These are phyloP conservation scores for Jamesozyma jinghongensis DNA, from an alignment of 805 yeast species.

Conservation along the genomic window DNA sequence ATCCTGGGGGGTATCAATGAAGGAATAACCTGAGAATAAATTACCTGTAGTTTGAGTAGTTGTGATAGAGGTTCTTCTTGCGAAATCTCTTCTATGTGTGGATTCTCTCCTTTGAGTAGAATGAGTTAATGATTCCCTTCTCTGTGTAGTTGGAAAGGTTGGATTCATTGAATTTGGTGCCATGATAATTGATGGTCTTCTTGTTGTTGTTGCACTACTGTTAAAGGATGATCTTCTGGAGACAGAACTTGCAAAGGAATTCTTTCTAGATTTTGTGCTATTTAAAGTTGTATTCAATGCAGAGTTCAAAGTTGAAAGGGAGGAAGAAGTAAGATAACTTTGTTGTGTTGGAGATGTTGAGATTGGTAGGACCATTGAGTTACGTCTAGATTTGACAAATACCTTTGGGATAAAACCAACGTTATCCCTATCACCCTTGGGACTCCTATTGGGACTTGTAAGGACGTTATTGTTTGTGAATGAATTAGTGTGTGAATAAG, in stretches of 20 bases:
- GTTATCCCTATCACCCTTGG: constrained; percentile 21
- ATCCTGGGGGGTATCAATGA: constrained; percentile 14
- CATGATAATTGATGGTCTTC: constrained; percentile 23
- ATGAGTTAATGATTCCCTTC: constrained; percentile 22
- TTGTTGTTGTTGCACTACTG: constrained; percentile 18
- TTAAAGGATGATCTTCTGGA: constrained; percentile 28
- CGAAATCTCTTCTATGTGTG: no score
- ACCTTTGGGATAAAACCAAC: constrained; percentile 30
- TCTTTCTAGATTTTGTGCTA: constrained; percentile 25
- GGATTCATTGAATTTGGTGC: constrained; percentile 17
- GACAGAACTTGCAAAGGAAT: constrained; percentile 23
- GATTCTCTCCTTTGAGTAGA: not conserved
- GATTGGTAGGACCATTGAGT: constrained; percentile 15
- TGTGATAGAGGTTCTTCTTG: constrained; percentile 5
- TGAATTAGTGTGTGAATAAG: constrained; percentile 20
- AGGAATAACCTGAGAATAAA: constrained; percentile 10
- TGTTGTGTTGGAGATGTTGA: constrained; percentile 3
- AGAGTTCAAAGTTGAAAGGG: constrained; percentile 2
- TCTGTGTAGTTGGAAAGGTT: constrained; percentile 4
- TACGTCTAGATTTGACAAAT: constrained; percentile 28
- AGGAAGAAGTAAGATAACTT: constrained; percentile 2
- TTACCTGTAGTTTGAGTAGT: constrained; percentile 1
- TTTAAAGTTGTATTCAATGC: constrained; percentile 20
- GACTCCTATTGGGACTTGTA: no score
- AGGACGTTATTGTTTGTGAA: not conserved